phyloP scores from a whole-genome alignment of 352 stramenopile species.

The Thalassiosira allenii region DNA sequence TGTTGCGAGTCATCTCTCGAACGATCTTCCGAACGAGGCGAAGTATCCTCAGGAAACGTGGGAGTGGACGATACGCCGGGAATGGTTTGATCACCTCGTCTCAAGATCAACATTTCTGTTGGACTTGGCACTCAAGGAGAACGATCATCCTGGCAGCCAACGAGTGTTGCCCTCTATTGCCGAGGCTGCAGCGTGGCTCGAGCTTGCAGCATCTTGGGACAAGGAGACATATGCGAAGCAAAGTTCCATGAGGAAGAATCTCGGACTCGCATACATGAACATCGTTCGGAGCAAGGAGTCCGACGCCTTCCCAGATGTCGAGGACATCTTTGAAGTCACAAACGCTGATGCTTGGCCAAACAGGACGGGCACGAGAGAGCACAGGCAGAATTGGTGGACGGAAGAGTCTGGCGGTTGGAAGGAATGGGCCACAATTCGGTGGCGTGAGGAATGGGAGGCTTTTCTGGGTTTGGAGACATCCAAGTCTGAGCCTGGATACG shows the following conservation, averaged over 20 bases:
- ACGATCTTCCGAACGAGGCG: constrained; percentile 45
- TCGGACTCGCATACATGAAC: constrained; percentile 93
- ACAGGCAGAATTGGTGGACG: constrained; percentile 49
- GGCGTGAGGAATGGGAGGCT: constrained; percentile 51
- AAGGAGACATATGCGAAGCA: constrained; percentile 76
- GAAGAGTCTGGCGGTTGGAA: constrained; percentile 43
- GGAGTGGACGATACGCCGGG: constrained; percentile 91
- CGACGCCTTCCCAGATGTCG: constrained; percentile 31
- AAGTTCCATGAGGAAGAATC: constrained; percentile 90
- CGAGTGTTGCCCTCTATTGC: constrained; percentile 64
- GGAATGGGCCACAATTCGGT: constrained; percentile 58
- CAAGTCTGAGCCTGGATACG: constrained; percentile 48
- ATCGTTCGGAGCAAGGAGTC: constrained; percentile 85
- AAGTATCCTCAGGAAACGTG: constrained; percentile 91
- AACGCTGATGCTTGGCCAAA: background rate
- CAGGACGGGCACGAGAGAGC: too few relatives aligned
- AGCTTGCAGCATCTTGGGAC: constrained; percentile 85
- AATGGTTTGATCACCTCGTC: constrained; percentile 78
- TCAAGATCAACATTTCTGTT: constrained; percentile 89
- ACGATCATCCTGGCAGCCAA: constrained; percentile 41
- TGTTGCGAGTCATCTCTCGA: constrained; percentile 36
- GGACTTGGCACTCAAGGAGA: constrained; percentile 87
- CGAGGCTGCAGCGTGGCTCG: constrained; percentile 87
- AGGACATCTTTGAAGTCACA: constrained; percentile 49
- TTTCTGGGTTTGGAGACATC: constrained; percentile 58